Percentiles rank a stretch among this genome's conserved stretches.
These are phyloP conservation scores for Sugiyamaella floridensis DNA, from an alignment of 805 yeast species.

Conservation along the genomic window DNA sequence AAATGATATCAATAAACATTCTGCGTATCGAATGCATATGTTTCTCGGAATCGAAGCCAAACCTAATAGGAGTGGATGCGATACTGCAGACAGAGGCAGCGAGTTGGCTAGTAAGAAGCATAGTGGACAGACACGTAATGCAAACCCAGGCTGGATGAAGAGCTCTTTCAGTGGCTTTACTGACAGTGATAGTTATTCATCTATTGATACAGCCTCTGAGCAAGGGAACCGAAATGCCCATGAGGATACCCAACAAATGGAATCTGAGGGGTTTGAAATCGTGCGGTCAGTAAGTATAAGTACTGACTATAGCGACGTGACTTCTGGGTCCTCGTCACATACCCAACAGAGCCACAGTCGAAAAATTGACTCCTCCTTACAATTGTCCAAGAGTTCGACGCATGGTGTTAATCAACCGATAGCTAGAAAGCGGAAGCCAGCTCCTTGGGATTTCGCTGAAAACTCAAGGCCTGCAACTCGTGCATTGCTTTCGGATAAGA, in stretches of 20 bases:
- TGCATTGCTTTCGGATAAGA: background rate
- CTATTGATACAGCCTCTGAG: background rate
- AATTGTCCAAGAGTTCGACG: background rate
- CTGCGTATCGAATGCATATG: too few relatives aligned
- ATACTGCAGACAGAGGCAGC: too few relatives aligned
- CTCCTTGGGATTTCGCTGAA: constrained; percentile 1
- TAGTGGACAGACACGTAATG: too few relatives aligned
- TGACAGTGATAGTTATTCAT: background rate
- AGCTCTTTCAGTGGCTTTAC: background rate
- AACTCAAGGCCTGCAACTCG: background rate
- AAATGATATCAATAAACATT: too few relatives aligned
- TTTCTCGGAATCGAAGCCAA: too few relatives aligned
- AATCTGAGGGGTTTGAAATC: background rate
- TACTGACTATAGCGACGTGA: background rate
- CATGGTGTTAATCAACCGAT: background rate
- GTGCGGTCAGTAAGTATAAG: background rate
- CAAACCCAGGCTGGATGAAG: background rate
- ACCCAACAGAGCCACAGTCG: too few relatives aligned
- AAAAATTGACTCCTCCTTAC: too few relatives aligned
- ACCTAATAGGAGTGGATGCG: too few relatives aligned
- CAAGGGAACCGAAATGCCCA: background rate
- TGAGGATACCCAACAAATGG: background rate
- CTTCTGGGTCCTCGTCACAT: background rate
- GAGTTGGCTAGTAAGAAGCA: too few relatives aligned
- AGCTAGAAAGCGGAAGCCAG: background rate